Evolutionary conservation across 1,139 yeast genomes (phyloP).

Genomic region (Kazachstania sp.): DNA sequence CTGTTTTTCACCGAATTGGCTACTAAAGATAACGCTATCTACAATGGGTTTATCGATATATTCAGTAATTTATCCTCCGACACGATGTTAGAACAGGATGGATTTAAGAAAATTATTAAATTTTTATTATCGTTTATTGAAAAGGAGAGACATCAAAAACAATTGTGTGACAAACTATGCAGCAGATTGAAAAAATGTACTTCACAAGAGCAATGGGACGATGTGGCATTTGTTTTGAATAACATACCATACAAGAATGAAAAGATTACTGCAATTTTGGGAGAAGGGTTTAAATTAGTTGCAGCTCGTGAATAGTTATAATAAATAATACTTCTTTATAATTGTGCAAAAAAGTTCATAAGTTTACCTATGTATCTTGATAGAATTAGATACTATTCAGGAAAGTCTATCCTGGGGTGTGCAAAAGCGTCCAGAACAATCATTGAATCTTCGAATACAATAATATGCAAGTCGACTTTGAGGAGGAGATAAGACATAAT

Average conservation of each 20-base stretch:
- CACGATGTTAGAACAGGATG: conserved; percentile 47
- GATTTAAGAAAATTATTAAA: conserved; percentile 71
- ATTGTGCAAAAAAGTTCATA: no score
- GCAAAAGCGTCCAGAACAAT: no score
- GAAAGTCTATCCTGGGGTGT: no score
- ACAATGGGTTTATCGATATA: conserved; percentile 93
- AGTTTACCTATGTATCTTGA: no score
- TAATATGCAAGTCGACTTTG: no score
- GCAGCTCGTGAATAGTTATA: conserved; percentile 24
- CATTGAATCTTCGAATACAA: no score
- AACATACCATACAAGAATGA: conserved; percentile 68
- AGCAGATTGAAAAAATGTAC: conserved; percentile 57
- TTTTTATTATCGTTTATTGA: conserved; percentile 78
- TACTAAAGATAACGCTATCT: conserved; percentile 92
- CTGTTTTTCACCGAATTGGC: conserved; percentile 90
- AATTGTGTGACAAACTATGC: conserved; percentile 69
- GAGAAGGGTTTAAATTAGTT: conserved; percentile 63
- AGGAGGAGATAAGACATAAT: no score
- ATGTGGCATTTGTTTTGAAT: conserved; percentile 69
- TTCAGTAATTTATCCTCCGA: conserved; percentile 82
- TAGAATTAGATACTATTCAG: no score
- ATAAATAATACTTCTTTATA: no score
- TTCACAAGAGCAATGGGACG: conserved; percentile 69
- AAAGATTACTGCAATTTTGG: conserved; percentile 46
- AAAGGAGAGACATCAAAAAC: conserved; percentile 85